Evolutionary conservation across 129 eudicot genomes (phyloP).

Genomic region (Solidago caesia): DNA sequence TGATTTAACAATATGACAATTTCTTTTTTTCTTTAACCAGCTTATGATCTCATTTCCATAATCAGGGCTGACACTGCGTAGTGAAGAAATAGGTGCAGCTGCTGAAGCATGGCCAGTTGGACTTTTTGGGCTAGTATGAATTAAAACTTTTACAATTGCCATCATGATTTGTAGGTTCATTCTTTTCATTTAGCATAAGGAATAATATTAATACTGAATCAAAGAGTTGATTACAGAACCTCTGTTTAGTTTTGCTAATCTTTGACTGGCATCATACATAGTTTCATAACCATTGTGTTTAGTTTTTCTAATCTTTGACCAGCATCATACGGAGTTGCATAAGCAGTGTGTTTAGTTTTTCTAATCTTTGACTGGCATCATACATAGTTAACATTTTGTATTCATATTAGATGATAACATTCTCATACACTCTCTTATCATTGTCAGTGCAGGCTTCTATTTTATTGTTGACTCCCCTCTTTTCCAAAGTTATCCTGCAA

Average conservation of each 20-base stretch:
- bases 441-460: constrained; percentile 76
- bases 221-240: not conserved
- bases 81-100: constrained; percentile 87
- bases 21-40: too few species aligned
- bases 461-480: constrained; percentile 68
- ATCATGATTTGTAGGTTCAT: constrained; percentile 25
- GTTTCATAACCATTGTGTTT: not conserved
- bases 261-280: constrained; percentile 5
- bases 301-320: too few species aligned
- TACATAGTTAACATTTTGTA: constrained; percentile 2
- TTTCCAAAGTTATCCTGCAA: constrained; percentile 70
- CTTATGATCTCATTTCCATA: constrained; percentile 11
- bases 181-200: constrained; percentile 8
- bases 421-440: constrained; percentile 21
- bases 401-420: constrained; percentile 4
- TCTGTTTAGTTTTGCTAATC: constrained; percentile 10
- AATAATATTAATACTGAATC: not conserved
- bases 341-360: not conserved
- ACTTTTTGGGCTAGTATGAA: constrained; percentile 78
- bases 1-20: constrained; percentile 3
- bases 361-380: constrained; percentile 8
- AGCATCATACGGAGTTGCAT: too few species aligned
- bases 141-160: constrained; percentile 26
- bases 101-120: constrained; percentile 97
- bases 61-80: constrained; percentile 80